A percentile compares a stretch with the other conserved stretches of the same genome.
These are phyloP conservation scores for Psophocarpus tetragonolobus DNA, from an alignment of 306 rosid genomes.

Conservation along the genomic window DNA sequence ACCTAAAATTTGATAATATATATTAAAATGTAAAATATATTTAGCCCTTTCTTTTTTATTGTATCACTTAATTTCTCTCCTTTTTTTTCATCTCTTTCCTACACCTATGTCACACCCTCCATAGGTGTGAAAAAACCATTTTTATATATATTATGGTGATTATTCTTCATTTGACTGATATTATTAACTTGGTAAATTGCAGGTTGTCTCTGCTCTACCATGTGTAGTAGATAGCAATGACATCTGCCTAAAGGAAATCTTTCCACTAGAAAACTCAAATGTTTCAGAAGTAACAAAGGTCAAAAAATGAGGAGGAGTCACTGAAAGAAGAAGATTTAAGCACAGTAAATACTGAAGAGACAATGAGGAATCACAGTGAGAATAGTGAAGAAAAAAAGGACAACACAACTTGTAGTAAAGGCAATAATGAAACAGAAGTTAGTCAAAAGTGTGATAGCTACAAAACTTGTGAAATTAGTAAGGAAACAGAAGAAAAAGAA, in stretches of 20 bases:
- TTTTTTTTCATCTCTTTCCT: not conserved
- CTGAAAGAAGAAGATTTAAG: not conserved
- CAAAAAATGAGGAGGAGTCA: constrained; percentile 3
- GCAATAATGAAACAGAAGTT: not conserved
- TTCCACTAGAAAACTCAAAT: constrained; percentile 13
- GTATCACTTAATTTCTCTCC: not conserved
- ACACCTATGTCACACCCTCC: not conserved
- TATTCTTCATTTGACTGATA: not conserved
- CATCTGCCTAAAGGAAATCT: constrained; percentile 1
- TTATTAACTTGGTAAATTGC: constrained; percentile 5
- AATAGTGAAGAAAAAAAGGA: not conserved
- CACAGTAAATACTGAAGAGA: not conserved
- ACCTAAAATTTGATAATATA: no score
- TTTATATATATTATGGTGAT: not conserved
- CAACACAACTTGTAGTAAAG: not conserved
- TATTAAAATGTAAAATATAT: no score
- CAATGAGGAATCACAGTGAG: not conserved
- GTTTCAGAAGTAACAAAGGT: not conserved
- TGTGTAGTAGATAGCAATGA: constrained; percentile 5
- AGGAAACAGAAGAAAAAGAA: constrained; percentile 23
- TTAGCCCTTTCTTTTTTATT: not conserved
- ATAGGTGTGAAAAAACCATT: not conserved
- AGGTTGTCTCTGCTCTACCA: constrained; percentile 44
- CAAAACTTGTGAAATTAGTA: not conserved
- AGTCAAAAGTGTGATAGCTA: not conserved